Evolutionary conservation across 495 filamentous ascomycete genomes (phyloP).

Genomic region (Cercophora samala): DNA sequence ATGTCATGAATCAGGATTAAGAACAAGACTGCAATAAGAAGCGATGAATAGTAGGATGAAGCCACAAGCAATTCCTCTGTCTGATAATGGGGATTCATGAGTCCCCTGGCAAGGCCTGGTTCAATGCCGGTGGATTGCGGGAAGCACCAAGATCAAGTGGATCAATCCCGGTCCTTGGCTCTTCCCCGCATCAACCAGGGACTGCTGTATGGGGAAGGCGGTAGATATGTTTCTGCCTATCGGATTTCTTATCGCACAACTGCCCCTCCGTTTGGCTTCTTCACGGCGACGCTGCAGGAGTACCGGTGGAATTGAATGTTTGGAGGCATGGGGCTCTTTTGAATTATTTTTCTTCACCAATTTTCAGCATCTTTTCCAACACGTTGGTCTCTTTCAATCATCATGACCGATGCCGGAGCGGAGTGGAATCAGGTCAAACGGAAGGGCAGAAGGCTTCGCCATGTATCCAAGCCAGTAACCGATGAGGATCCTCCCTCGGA

Average conservation of each 20-base stretch:
- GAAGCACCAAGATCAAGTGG: neutral
- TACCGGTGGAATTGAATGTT: neutral
- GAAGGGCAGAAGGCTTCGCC: conserved; percentile 28
- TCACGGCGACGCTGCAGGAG: neutral
- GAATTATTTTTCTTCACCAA: neutral
- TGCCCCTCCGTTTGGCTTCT: conserved; percentile 1
- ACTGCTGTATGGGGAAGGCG: conserved; percentile 3
- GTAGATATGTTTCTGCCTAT: conserved; percentile 17
- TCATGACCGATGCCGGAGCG: conserved; percentile 17
- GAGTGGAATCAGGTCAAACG: conserved; percentile 32
- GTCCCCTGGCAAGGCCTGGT: too few relatives aligned
- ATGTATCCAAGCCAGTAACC: conserved; percentile 3
- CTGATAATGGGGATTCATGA: too few relatives aligned
- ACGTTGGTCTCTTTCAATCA: neutral
- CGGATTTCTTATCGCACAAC: conserved; percentile 11
- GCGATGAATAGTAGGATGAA: too few relatives aligned
- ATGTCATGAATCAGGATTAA: neutral
- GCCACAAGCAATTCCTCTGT: too few relatives aligned
- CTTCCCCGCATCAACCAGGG: neutral
- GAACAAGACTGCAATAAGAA: neutral
- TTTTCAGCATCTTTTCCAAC: neutral
- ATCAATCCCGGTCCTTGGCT: neutral
- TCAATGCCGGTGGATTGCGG: neutral
- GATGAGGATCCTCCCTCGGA: conserved; percentile 10
- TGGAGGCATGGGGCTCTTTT: neutral